Conservation (phyloP, 208 protist genomes). For the Trypanosoma scelopori region DNA sequence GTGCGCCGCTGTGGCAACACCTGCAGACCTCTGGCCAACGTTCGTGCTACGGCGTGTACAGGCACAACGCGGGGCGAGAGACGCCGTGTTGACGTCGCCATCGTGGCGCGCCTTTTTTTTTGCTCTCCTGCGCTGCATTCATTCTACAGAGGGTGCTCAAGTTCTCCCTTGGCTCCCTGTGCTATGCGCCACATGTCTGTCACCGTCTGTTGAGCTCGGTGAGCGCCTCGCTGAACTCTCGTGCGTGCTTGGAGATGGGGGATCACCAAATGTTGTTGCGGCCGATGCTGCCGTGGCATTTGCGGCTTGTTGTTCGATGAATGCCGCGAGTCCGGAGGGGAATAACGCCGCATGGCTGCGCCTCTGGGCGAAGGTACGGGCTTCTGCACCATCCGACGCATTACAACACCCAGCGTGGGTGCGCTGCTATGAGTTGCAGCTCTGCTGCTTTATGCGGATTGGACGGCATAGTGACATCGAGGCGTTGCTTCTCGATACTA, state of each 20-base stretch:
- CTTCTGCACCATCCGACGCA: neutral
- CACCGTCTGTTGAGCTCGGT: constrained; percentile 26
- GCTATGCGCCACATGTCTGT: constrained; percentile 40
- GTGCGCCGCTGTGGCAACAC: constrained; percentile 38
- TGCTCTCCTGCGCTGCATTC: constrained; percentile 9
- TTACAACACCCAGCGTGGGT: constrained; percentile 10
- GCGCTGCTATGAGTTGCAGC: constrained; percentile 43
- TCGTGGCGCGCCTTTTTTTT: constrained; percentile 20
- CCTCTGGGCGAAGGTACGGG: constrained; percentile 10
- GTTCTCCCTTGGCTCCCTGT: neutral
- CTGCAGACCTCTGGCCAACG: constrained; percentile 31
- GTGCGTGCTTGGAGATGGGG: neutral
- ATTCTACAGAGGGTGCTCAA: neutral
- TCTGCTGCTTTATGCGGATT: constrained; percentile 40
- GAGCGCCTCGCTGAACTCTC: constrained; percentile 27
- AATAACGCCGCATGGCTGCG: constrained; percentile 17
- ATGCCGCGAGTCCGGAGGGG: neutral
- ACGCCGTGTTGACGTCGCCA: constrained; percentile 7
- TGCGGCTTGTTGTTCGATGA: constrained; percentile 21
- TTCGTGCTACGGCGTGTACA: constrained; percentile 21
- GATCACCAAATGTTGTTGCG: constrained; percentile 16
- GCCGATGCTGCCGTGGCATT: constrained; percentile 18
- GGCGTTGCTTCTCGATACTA: constrained; percentile 18
- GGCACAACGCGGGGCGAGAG: neutral
- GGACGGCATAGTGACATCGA: constrained; percentile 24